Base-by-base conservation (phyloP, 2,329 filamentous ascomycete species). In the Hortaea sp. region DNA sequence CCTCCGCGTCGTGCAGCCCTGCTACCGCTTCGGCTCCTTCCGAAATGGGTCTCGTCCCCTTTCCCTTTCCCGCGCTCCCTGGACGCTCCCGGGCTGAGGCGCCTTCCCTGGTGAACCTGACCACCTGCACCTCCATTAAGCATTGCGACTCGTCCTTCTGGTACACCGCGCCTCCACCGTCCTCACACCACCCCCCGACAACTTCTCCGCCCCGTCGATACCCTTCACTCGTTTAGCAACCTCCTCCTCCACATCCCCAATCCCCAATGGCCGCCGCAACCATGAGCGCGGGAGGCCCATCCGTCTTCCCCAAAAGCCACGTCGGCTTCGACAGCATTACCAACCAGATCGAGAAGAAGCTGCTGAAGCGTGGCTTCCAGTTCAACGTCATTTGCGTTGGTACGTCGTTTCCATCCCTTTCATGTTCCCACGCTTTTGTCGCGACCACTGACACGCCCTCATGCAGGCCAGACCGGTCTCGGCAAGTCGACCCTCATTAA, bases 261-360 rank as follows among this genome's bases (percentile, higher is more conserved):
- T 20, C 20, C 20, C 20, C 20, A 37, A 48, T 49, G 47, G 42
- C 44, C 35, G 48, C 53, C 27, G 41, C 48, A 29, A 50, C 53
- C 40, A 53, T 53, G 44, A 81, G 81, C 64, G 80, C 84, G 50
- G 66, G 70, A 63, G 61, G 64, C 45, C 60, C 60, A 45, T 73
- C 73, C 57, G 78, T 84, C 68, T 92, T 87, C 72, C 92, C 92
- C 65, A 84, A 92, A 70, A 94, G 84, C 84, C 92, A 97, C 78
- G 92, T 98, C 70, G 92, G 92, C 81, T 98, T 98, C 77, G 92
- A 98, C 77, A 95, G 88, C 77, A 98, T 98, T 78, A 98, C 92
- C 62, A 88, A 84, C 59, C 92, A 98, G 78, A 98, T 98, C 63
- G 92, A 98, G 83, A 85, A 87, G 76, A 98, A 98, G 84, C 84